Evolutionary conservation across 176 grass and related monocot species (phyloP).

Genomic region (Lolium multiflorum): DNA sequence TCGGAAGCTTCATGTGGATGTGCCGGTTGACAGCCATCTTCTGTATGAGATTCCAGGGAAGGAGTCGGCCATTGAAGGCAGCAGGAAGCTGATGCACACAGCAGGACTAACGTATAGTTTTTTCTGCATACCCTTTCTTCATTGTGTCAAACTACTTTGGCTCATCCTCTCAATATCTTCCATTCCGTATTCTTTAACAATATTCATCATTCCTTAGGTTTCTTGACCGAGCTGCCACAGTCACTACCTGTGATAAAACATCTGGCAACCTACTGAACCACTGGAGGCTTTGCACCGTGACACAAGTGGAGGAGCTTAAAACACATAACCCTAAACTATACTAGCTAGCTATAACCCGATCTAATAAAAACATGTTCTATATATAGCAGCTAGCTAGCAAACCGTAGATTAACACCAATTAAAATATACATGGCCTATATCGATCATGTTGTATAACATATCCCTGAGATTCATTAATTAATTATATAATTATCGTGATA

Average conservation of each 20-base stretch:
- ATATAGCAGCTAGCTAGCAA: too few relatives aligned
- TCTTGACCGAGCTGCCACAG: background rate
- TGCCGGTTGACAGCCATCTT: background rate
- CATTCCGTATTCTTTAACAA: background rate
- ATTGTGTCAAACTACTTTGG: background rate
- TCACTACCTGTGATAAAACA: background rate
- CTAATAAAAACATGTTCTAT: too few relatives aligned
- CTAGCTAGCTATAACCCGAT: too few relatives aligned
- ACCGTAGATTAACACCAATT: too few relatives aligned
- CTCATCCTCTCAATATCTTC: background rate
- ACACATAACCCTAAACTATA: background rate
- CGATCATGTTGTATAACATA: too few relatives aligned
- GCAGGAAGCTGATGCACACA: slow-evolving; percentile 13
- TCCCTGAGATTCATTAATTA: too few relatives aligned
- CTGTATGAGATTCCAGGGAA: slow-evolving; percentile 2
- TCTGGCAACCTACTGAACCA: background rate
- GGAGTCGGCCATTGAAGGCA: background rate
- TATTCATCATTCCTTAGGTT: background rate
- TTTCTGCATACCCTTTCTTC: background rate
- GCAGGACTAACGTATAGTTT: background rate
- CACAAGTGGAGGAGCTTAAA: background rate
- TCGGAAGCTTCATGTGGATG: background rate
- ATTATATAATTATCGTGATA: too few relatives aligned
- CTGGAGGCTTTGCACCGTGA: background rate
- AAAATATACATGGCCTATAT: too few relatives aligned